Evolutionary conservation across 495 filamentous ascomycete species (phyloP).

Genomic region (Aspergillus biplanus): DNA sequence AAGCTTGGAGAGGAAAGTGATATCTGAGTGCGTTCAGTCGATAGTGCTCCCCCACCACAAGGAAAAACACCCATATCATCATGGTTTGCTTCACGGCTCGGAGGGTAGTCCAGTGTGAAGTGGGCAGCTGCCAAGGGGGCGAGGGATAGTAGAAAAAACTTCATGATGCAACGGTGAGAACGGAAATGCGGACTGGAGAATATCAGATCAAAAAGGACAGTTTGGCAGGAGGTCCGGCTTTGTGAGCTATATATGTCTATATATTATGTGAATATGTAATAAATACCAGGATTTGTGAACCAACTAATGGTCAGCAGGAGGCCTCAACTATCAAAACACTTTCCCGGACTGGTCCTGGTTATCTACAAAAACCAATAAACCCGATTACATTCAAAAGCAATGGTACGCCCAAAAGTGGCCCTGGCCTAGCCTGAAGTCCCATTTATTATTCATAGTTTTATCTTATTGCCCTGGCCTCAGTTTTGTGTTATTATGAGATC

Average conservation of each 20-base stretch:
- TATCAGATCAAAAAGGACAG: constrained; percentile 1
- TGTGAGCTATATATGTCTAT: neutral
- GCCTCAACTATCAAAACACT: too few relatives aligned
- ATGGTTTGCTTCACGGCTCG: constrained; percentile 57
- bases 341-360: too few relatives aligned
- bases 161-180: constrained; percentile 23
- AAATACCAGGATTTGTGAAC: too few relatives aligned
- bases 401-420: too few relatives aligned
- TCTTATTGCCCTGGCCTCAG: neutral
- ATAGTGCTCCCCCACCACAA: constrained; percentile 59
- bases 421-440: neutral
- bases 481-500: neutral
- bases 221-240: neutral
- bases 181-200: neutral
- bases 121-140: constrained; percentile 56
- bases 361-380: too few relatives aligned
- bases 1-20: constrained; percentile 52
- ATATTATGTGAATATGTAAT: too few relatives aligned
- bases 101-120: constrained; percentile 62
- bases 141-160: constrained; percentile 34
- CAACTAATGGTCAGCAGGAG: too few relatives aligned
- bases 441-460: neutral
- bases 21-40: constrained; percentile 53
- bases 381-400: too few relatives aligned
- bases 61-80: constrained; percentile 54